Percentiles rank a stretch among this genome's conserved stretches.
These are phyloP conservation scores for Mercurialis annua DNA, from an alignment of 345 rosid genomes.

Conservation along the genomic window DNA sequence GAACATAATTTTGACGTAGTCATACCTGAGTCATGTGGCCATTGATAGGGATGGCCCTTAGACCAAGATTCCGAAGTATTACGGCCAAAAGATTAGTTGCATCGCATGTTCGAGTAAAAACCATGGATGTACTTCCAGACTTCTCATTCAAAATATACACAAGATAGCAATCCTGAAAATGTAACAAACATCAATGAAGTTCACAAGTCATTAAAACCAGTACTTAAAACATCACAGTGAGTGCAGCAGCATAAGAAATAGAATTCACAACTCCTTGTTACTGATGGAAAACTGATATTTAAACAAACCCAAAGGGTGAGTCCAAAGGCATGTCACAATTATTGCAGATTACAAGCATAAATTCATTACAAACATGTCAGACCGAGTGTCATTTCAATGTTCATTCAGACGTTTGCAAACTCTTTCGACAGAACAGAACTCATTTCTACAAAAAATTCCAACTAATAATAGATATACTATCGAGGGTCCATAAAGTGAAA, in stretches of 20 bases:
- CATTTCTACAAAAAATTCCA: too few relatives aligned
- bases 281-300: background rate
- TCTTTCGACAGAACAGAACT: background rate
- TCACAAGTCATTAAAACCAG: background rate
- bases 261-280: background rate
- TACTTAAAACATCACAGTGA: background rate
- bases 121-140: slow-evolving; percentile 80
- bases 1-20: background rate
- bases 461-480: too few relatives aligned
- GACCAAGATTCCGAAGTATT: slow-evolving; percentile 80
- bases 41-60: slow-evolving; percentile 91
- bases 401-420: background rate
- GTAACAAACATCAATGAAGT: slow-evolving; percentile 9
- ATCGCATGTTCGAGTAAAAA: slow-evolving; percentile 91
- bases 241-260: background rate
- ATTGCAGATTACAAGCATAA: background rate
- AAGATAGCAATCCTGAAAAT: slow-evolving; percentile 87
- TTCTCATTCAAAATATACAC: slow-evolving; percentile 70
- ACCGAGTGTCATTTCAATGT: background rate
- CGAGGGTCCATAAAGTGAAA: background rate
- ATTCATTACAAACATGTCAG: background rate
- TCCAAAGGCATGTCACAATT: background rate
- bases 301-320: background rate
- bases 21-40: slow-evolving; percentile 94
- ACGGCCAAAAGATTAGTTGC: slow-evolving; percentile 71